A percentile compares a stretch with the other conserved stretches of the same genome.
Conservation (phyloP, 1,284 basidiomycete species). For the Leucoagaricus sp. region DNA sequence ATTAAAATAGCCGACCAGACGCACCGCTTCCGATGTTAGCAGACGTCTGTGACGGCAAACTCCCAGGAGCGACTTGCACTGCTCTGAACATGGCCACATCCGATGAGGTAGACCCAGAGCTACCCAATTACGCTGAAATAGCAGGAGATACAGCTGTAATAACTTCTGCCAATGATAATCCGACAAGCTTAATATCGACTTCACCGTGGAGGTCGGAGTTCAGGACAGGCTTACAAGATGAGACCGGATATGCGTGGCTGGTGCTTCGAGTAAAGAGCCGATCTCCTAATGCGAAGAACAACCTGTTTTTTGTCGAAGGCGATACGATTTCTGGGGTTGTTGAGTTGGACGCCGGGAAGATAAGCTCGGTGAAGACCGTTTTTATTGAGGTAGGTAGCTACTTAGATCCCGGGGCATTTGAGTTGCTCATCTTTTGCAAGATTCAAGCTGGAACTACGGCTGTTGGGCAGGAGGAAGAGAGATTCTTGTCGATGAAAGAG, state of each 20-base stretch:
- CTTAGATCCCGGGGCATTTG: conserved; percentile 31
- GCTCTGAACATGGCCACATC: background rate
- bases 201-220: conserved; percentile 1
- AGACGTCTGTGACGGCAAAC: no score
- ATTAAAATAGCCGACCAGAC: no score
- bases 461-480: conserved; percentile 43
- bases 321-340: conserved; percentile 47
- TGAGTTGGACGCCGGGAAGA: conserved; percentile 44
- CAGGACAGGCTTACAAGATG: conserved; percentile 8
- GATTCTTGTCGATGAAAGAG: conserved; percentile 39
- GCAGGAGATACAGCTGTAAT: background rate
- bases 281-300: conserved; percentile 17
- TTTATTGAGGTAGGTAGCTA: conserved; percentile 13
- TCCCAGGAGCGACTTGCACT: no score
- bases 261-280: conserved; percentile 42
- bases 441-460: conserved; percentile 40
- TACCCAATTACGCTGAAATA: background rate
- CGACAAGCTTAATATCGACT: background rate
- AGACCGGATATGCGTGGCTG: conserved; percentile 46
- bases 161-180: background rate
- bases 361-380: conserved; percentile 46
- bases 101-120: conserved; percentile 3
- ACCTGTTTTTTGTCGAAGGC: conserved; percentile 44
- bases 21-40: no score
- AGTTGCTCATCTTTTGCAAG: conserved; percentile 21